Evolutionary conservation across 768 basidiomycete species (phyloP).

Genomic region (Naganishia friedmannii): DNA sequence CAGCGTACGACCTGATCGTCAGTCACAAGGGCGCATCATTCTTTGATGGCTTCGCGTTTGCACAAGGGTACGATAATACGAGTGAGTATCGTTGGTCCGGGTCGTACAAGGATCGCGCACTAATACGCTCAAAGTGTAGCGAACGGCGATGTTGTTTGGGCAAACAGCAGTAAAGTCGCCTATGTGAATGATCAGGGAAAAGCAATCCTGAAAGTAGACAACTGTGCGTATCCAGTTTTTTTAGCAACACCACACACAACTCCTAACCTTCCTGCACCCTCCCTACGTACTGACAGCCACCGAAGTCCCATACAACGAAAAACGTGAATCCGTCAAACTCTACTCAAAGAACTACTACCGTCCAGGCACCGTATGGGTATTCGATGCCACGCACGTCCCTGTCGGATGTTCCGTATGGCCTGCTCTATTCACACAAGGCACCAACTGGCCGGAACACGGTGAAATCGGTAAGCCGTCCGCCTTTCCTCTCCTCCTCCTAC

Average conservation of each 20-base stretch:
- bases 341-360: constrained; percentile 45
- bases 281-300: not conserved
- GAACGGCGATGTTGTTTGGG: constrained; percentile 31
- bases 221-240: constrained; percentile 14
- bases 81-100: constrained; percentile 7
- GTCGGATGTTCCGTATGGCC: constrained; percentile 29
- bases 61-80: constrained; percentile 30
- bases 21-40: constrained; percentile 22
- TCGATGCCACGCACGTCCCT: constrained; percentile 29
- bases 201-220: constrained; percentile 32
- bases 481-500: not conserved
- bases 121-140: constrained; percentile 13
- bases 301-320: constrained; percentile 48
- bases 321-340: constrained; percentile 49
- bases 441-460: constrained; percentile 57
- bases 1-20: constrained; percentile 24
- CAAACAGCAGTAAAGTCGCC: constrained; percentile 15
- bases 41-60: constrained; percentile 31
- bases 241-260: not conserved
- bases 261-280: not conserved
- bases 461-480: constrained; percentile 51
- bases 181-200: constrained; percentile 22
- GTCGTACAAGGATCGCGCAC: not conserved
- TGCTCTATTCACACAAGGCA: constrained; percentile 48
- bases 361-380: constrained; percentile 43